A percentile compares a stretch with the other conserved stretches of the same genome.
These are phyloP conservation scores for Vickermania ingenoplastis DNA, from an alignment of 208 protist genomes.

Conservation along the genomic window DNA sequence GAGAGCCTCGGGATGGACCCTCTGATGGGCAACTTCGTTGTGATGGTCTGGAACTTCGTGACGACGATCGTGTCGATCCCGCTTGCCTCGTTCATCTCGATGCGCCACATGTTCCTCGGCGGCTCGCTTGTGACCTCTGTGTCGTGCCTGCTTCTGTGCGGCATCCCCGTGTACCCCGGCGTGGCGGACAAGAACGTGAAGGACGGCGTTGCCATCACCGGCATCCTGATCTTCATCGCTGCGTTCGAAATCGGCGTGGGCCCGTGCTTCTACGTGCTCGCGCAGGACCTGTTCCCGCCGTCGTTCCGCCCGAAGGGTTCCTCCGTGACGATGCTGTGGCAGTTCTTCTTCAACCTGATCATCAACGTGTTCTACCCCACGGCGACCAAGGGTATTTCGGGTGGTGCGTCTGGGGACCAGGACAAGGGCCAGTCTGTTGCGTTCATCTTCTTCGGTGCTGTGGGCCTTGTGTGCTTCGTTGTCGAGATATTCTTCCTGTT, in stretches of 20 bases:
- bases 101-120: slow-evolving; percentile 35
- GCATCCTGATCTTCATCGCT: slow-evolving; percentile 45
- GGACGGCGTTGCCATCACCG: slow-evolving; percentile 29
- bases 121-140: slow-evolving; percentile 19
- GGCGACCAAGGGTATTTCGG: slow-evolving; percentile 43
- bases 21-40: slow-evolving; percentile 45
- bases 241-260: slow-evolving; percentile 44
- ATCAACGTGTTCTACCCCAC: slow-evolving; percentile 59
- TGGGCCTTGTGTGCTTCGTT: slow-evolving; percentile 29
- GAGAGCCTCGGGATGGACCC: slow-evolving; percentile 21
- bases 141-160: slow-evolving; percentile 40
- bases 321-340: slow-evolving; percentile 23
- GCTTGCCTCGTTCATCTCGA: slow-evolving; percentile 27
- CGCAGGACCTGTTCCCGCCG: slow-evolving; percentile 49
- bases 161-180: slow-evolving; percentile 44
- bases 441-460: slow-evolving; percentile 55
- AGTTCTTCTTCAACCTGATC: slow-evolving; percentile 52
- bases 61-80: slow-evolving; percentile 34
- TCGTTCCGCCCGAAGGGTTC: slow-evolving; percentile 48
- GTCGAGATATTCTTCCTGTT: slow-evolving; percentile 41
- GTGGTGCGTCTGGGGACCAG: slow-evolving; percentile 38
- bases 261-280: slow-evolving; percentile 46
- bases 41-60: slow-evolving; percentile 56
- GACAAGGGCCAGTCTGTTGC: slow-evolving; percentile 50
- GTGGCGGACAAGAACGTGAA: slow-evolving; percentile 19